Evolutionary conservation across 371 early-diverging fungal genomes (phyloP).

Genomic region (Scutellospora calospora): DNA sequence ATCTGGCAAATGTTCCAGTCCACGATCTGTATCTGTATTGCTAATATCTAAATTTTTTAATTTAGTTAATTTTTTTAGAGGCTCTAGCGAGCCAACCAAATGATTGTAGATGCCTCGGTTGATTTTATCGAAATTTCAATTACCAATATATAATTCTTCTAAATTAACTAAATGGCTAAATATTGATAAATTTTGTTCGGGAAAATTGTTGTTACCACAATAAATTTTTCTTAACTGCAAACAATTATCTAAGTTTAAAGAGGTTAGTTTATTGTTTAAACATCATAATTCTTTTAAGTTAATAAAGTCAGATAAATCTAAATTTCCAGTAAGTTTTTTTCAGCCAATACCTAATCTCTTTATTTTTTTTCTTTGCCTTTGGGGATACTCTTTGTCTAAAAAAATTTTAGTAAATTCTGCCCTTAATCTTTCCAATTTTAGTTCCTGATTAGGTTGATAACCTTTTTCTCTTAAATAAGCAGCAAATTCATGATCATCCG

Average conservation of each 20-base stretch:
- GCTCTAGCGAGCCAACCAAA: constrained; percentile 23
- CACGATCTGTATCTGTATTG: background rate
- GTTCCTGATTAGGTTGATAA: no score
- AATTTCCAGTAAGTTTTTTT: no score
- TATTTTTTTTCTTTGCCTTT: no score
- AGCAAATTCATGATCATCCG: no score
- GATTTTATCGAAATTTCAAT: background rate
- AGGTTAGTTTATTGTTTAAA: no score
- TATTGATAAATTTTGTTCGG: background rate
- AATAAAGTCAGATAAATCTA: no score
- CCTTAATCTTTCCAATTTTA: no score
- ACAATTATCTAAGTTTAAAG: background rate
- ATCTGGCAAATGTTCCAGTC: constrained; percentile 21
- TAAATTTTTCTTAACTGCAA: background rate
- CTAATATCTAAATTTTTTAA: constrained; percentile 5
- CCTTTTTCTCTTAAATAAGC: no score
- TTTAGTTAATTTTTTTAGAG: background rate
- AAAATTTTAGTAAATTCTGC: no score
- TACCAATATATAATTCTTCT: background rate
- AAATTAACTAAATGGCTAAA: constrained; percentile 26
- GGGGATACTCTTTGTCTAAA: no score
- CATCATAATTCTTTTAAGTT: no score
- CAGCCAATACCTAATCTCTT: no score
- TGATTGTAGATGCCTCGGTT: constrained; percentile 4
- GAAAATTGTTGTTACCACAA: constrained; percentile 1